phyloP scores from a whole-genome alignment of 176 grass and related monocot species.

The Tillandsia leiboldiana region DNA sequence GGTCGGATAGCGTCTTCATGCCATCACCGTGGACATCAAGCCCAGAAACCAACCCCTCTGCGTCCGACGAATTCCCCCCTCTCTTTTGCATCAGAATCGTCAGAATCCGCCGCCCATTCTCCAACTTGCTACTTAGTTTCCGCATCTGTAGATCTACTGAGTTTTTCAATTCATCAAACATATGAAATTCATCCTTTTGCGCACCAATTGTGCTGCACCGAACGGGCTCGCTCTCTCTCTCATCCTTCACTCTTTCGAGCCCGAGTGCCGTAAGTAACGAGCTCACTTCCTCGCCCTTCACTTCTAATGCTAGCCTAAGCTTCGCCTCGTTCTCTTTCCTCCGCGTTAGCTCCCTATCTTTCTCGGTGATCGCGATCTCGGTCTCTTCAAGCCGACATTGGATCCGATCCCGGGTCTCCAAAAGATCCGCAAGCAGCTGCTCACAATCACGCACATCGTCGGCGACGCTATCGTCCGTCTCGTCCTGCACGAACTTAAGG shows the following conservation, averaged over 20 bases:
- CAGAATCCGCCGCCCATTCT: conserved; percentile 31
- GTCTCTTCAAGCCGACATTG: conserved; percentile 37
- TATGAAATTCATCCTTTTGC: neutral
- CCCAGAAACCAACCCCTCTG: conserved; percentile 20
- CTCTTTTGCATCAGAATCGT: conserved; percentile 35
- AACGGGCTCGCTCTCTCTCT: neutral
- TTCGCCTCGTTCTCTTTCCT: conserved; percentile 24
- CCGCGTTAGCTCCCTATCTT: conserved; percentile 38
- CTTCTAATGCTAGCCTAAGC: conserved; percentile 19
- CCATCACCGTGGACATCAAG: conserved; percentile 25
- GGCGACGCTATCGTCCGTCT: conserved; percentile 17
- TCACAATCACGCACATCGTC: conserved; percentile 21
- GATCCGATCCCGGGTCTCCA: conserved; percentile 40
- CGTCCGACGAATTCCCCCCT: conserved; percentile 16
- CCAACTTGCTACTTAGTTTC: conserved; percentile 36
- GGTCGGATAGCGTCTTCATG: conserved; percentile 22
- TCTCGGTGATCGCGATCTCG: conserved; percentile 38
- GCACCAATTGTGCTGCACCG: neutral
- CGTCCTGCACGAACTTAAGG: conserved; percentile 39
- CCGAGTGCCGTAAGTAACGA: conserved; percentile 3
- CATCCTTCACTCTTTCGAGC: neutral
- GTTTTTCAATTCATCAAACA: conserved; percentile 23
- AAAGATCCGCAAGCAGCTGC: conserved; percentile 29
- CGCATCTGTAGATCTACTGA: conserved; percentile 27
- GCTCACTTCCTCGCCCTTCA: conserved; percentile 31